A percentile compares a stretch with the other conserved stretches of the same genome.
phyloP scores from a whole-genome alignment of 805 yeast species.

The Kazachstania kunashirensis region DNA sequence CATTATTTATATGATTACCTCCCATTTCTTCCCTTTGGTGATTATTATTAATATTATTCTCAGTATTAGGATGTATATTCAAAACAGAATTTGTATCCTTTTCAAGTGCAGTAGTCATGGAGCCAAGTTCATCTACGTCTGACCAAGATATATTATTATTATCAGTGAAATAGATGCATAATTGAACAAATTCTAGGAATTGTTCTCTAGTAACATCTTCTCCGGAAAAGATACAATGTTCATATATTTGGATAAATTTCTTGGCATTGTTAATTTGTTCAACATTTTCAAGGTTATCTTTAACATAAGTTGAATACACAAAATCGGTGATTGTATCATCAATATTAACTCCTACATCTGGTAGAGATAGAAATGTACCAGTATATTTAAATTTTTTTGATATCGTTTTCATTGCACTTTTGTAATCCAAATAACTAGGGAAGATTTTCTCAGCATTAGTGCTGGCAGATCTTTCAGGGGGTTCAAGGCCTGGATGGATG shows the following conservation, averaged over 20 bases:
- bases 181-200: constrained; percentile 49
- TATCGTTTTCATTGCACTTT: constrained; percentile 50
- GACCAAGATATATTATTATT: constrained; percentile 8
- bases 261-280: constrained; percentile 13
- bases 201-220: constrained; percentile 47
- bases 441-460: constrained; percentile 25
- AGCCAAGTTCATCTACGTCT: background rate
- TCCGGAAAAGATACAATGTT: constrained; percentile 58
- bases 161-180: constrained; percentile 30
- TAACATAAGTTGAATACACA: constrained; percentile 15
- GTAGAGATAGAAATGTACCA: constrained; percentile 32
- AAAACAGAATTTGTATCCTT: background rate
- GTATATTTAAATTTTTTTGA: constrained; percentile 49
- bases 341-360: constrained; percentile 20
- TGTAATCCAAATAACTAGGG: constrained; percentile 36
- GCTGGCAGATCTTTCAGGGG: constrained; percentile 32
- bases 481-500: constrained; percentile 44
- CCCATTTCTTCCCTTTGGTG: background rate
- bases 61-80: background rate
- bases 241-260: constrained; percentile 48
- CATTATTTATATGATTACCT: background rate
- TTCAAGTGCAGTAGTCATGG: background rate
- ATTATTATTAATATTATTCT: background rate
- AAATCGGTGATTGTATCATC: constrained; percentile 22
- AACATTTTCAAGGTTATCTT: constrained; percentile 7